Percentiles rank a stretch among this genome's conserved stretches.
Evolutionary conservation across 805 yeast species (phyloP).

Genomic region (Teunomyces stri): DNA sequence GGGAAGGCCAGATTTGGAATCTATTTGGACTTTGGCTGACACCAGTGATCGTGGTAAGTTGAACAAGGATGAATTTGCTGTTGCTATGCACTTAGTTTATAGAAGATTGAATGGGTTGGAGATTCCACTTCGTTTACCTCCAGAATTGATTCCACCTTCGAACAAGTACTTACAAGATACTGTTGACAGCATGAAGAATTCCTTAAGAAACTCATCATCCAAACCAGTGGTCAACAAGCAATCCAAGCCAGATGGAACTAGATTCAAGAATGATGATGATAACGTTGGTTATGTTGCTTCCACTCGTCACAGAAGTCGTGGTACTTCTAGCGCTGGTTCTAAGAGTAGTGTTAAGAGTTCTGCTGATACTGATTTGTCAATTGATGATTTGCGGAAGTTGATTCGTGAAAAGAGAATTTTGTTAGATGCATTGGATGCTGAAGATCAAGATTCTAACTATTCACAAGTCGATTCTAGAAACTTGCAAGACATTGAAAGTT

Average conservation of each 20-base stretch:
- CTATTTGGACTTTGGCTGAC: constrained; percentile 89
- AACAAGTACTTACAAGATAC: constrained; percentile 70
- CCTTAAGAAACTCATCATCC: constrained; percentile 37
- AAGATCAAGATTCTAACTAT: constrained; percentile 47
- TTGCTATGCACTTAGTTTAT: constrained; percentile 96
- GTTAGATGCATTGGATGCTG: constrained; percentile 68
- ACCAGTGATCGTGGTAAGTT: constrained; percentile 77
- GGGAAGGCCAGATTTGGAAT: constrained; percentile 78
- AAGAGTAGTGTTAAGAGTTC: constrained; percentile 16
- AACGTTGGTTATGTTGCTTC: constrained; percentile 67
- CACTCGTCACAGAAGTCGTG: constrained; percentile 53
- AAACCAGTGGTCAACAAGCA: constrained; percentile 17
- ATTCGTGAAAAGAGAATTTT: constrained; percentile 71
- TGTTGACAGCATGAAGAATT: constrained; percentile 66
- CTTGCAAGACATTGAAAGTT: constrained; percentile 55
- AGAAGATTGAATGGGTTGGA: constrained; percentile 84
- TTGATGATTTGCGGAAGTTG: constrained; percentile 58
- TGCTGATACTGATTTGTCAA: constrained; percentile 36
- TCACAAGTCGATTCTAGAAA: constrained; percentile 39
- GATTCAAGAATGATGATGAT: constrained; percentile 73
- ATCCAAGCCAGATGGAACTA: constrained; percentile 28
- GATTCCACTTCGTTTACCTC: constrained; percentile 80
- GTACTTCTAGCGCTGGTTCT: constrained; percentile 10
- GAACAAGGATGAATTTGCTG: constrained; percentile 87
- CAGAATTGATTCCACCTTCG: constrained; percentile 87